Conservation (phyloP, 2,329 filamentous ascomycete species). For the Colletotrichum cuscutae region DNA sequence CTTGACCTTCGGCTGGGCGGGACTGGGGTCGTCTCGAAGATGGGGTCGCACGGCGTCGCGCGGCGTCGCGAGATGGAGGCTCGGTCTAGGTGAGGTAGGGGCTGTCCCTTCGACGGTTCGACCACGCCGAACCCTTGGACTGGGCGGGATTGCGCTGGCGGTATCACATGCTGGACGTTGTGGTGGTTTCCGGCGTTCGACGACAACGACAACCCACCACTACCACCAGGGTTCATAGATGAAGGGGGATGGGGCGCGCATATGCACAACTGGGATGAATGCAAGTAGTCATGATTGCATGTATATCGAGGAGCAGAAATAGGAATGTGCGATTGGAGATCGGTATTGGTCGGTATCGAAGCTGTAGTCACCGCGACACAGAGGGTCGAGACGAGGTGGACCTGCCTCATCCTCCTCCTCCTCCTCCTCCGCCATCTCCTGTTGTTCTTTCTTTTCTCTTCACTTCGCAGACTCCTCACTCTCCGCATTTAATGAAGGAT, state of each 20-base stretch:
- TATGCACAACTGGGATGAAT: conserved; percentile 12
- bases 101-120: not conserved
- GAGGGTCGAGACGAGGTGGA: not conserved
- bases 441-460: conserved; percentile 23
- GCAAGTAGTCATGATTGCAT: conserved; percentile 23
- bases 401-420: not conserved
- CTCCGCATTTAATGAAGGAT: not conserved
- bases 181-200: conserved; percentile 6
- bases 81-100: conserved; percentile 7
- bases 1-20: not conserved
- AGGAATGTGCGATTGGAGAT: not conserved
- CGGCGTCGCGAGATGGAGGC: conserved; percentile 7
- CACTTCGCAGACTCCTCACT: conserved; percentile 3
- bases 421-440: not conserved
- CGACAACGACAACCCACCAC: conserved; percentile 5
- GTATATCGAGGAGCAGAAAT: conserved; percentile 7
- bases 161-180: conserved; percentile 20
- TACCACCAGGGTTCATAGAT: not conserved
- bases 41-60: conserved; percentile 20
- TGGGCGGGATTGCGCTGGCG: not conserved
- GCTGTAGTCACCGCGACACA: not conserved
- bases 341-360: conserved; percentile 4
- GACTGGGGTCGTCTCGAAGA: not conserved
- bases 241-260: conserved; percentile 15
- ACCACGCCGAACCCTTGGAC: conserved; percentile 2